Percentiles rank a stretch among this genome's conserved stretches.
phyloP scores from a whole-genome alignment of 139 green algal species.

The Chlamydomonas applanata region DNA sequence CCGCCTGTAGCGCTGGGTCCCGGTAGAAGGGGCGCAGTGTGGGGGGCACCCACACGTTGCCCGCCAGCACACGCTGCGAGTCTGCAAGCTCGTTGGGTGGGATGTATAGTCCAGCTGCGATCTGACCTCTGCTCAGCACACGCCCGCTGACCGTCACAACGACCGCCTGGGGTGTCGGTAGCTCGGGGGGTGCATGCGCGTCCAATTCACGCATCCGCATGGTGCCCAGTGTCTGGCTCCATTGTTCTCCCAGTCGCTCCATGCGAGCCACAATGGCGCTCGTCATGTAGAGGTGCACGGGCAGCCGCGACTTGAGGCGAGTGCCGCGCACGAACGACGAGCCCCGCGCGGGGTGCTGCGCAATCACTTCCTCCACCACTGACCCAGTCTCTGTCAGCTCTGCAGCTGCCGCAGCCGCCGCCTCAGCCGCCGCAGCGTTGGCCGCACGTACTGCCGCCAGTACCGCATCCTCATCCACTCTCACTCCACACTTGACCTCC shows the following conservation, averaged over 20 bases:
- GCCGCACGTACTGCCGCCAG: slow-evolving; percentile 14
- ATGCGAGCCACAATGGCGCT: slow-evolving; percentile 19
- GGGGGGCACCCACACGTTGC: slow-evolving; percentile 24
- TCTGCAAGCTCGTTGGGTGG: slow-evolving; percentile 19
- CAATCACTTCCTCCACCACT: slow-evolving; percentile 26
- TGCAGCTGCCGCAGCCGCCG: neutral
- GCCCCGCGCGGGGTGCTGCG: slow-evolving; percentile 4
- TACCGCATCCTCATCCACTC: slow-evolving; percentile 30
- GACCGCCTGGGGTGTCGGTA: slow-evolving; percentile 31
- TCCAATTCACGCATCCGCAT: slow-evolving; percentile 6
- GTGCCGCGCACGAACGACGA: neutral
- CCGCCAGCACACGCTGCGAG: slow-evolving; percentile 12
- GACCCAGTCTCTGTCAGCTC: slow-evolving; percentile 20
- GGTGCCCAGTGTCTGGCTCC: slow-evolving; percentile 15
- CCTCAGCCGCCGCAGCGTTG: neutral
- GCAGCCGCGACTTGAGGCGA: slow-evolving; percentile 23
- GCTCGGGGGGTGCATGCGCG: neutral
- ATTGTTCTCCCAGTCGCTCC: slow-evolving; percentile 22
- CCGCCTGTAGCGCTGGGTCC: neutral
- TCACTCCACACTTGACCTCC: slow-evolving; percentile 17
- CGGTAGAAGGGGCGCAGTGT: slow-evolving; percentile 25
- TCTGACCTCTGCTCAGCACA: slow-evolving; percentile 22
- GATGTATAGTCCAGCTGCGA: slow-evolving; percentile 30
- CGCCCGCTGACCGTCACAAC: slow-evolving; percentile 20
- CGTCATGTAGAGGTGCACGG: slow-evolving; percentile 41